These are phyloP conservation scores for Wickerhamomyces rabaulensis DNA, from an alignment of 805 yeast species.

Conservation along the genomic window DNA sequence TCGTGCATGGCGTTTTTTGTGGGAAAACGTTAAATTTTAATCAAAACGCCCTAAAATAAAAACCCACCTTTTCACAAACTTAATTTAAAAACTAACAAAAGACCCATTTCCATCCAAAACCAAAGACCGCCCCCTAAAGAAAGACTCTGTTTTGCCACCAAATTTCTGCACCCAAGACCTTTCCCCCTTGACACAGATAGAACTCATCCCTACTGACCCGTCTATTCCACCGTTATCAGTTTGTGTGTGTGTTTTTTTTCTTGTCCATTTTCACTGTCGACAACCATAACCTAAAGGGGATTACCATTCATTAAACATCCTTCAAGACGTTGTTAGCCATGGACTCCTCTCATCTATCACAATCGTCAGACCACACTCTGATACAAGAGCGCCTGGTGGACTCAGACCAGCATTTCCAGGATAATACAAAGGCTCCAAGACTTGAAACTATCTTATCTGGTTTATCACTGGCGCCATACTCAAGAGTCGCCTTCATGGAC, in stretches of 20 bases:
- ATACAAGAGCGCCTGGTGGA: not conserved
- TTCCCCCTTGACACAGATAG: too few species aligned
- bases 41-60: not conserved
- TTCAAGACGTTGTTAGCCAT: not conserved
- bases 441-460: constrained; percentile 21
- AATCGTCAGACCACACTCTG: not conserved
- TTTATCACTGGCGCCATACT: constrained; percentile 20
- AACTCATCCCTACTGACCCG: not conserved
- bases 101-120: not conserved
- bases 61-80: not conserved
- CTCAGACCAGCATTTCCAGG: not conserved
- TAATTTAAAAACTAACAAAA: not conserved
- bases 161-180: too few species aligned
- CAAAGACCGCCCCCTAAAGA: too few species aligned
- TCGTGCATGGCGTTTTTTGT: not conserved
- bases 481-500: constrained; percentile 22
- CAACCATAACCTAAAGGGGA: too few species aligned
- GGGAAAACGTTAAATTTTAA: not conserved
- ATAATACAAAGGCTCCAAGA: constrained; percentile 11
- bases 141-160: too few species aligned
- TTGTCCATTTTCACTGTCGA: too few species aligned
- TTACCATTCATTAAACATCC: too few species aligned
- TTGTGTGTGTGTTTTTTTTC: not conserved
- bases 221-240: too few species aligned
- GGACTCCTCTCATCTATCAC: not conserved